Conservation (phyloP, 495 filamentous ascomycete species). For the Aspergillus diversus region DNA sequence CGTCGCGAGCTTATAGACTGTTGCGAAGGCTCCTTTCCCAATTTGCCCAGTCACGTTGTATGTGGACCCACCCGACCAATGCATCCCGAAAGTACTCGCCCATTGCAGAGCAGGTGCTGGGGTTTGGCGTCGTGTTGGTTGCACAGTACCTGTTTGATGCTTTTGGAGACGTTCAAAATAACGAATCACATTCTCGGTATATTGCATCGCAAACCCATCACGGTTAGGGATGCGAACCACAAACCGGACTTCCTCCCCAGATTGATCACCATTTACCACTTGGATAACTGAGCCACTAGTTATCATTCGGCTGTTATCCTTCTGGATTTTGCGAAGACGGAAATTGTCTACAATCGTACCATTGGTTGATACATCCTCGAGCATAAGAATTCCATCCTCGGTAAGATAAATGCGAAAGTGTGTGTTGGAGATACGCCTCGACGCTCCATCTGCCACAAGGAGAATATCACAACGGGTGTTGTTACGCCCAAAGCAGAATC, state of each 20-base stretch:
- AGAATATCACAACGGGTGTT: conserved; percentile 70
- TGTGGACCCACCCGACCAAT: conserved; percentile 79
- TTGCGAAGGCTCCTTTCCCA: conserved; percentile 92
- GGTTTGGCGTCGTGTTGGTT: conserved; percentile 30
- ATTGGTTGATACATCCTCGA: conserved; percentile 90
- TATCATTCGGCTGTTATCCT: conserved; percentile 63
- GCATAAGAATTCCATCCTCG: conserved; percentile 76
- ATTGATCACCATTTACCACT: conserved; percentile 58
- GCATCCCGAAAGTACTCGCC: conserved; percentile 57
- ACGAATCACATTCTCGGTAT: conserved; percentile 58
- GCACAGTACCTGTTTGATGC: conserved; percentile 26
- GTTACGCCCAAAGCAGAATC: conserved; percentile 88
- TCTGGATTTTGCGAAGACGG: conserved; percentile 56
- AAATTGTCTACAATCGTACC: conserved; percentile 81
- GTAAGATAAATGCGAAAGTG: conserved; percentile 94
- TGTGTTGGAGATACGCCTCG: conserved; percentile 74
- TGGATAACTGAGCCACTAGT: conserved; percentile 72
- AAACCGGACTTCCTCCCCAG: conserved; percentile 66
- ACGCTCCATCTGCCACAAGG: conserved; percentile 55
- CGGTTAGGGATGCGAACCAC: conserved; percentile 81
- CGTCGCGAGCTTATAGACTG: conserved; percentile 81
- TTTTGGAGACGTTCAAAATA: conserved; percentile 53
- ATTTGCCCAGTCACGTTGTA: conserved; percentile 83
- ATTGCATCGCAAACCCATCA: conserved; percentile 61
- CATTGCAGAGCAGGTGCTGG: conserved; percentile 36